A percentile compares a stretch with the other conserved stretches of the same genome.
phyloP scores from a whole-genome alignment of 2,329 filamentous ascomycete species.

The Arthrobotrys conoides region DNA sequence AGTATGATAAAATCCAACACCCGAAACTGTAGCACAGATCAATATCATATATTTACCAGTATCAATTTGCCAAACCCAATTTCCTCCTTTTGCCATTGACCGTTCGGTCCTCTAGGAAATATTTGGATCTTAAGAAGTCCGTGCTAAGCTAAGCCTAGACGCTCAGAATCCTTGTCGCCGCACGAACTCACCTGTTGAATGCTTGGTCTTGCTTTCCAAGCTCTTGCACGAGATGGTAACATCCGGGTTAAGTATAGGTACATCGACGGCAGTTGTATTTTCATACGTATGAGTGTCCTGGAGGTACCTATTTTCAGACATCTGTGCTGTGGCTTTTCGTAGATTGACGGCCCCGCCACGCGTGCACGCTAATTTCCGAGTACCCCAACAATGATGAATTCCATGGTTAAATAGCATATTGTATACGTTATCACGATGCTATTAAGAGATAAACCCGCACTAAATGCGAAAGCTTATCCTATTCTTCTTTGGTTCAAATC shows the following conservation, averaged over 20 bases:
- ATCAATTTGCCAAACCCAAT: too few relatives aligned
- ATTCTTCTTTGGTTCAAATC: neutral
- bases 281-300: neutral
- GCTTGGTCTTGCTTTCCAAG: constrained; percentile 2
- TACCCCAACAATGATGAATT: neutral
- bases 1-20: too few relatives aligned
- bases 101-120: too few relatives aligned
- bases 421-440: neutral
- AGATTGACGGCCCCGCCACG: neutral
- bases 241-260: constrained; percentile 4
- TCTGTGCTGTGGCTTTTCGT: neutral
- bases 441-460: neutral
- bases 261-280: neutral
- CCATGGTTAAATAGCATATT: neutral
- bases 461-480: neutral
- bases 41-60: too few relatives aligned
- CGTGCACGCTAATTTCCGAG: neutral
- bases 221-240: neutral
- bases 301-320: neutral
- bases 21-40: too few relatives aligned
- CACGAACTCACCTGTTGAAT: neutral
- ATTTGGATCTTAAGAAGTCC: too few relatives aligned
- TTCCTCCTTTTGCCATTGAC: too few relatives aligned
- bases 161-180: constrained; percentile 16
- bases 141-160: neutral